Conservation (phyloP, 352 stramenopile genomes). For the Phytophthora uliginosa region DNA sequence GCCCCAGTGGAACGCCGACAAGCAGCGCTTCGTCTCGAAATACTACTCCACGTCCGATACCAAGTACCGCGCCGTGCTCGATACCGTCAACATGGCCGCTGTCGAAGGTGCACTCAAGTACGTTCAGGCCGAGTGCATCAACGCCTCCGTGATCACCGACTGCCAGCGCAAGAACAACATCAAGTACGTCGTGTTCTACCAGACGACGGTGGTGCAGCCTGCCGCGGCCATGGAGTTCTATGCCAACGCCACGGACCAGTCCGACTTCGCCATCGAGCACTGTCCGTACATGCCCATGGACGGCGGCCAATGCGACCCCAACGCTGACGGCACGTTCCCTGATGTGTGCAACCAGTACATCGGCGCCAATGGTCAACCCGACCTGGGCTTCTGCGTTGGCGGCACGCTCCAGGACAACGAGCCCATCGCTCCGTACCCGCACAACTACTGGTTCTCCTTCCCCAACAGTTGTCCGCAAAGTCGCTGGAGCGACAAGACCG, state of each 20-base stretch:
- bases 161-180: slow-evolving; percentile 64
- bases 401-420: slow-evolving; percentile 55
- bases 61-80: slow-evolving; percentile 51
- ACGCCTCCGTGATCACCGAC: slow-evolving; percentile 45
- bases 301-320: slow-evolving; percentile 59
- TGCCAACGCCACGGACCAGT: slow-evolving; percentile 35
- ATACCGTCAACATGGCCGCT: slow-evolving; percentile 64
- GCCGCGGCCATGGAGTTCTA: slow-evolving; percentile 55
- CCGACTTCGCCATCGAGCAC: slow-evolving; percentile 54
- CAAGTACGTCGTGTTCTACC: slow-evolving; percentile 72
- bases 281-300: slow-evolving; percentile 71
- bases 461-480: slow-evolving; percentile 70
- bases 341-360: slow-evolving; percentile 66
- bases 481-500: slow-evolving; percentile 56
- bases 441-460: slow-evolving; percentile 89
- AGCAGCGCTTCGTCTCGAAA: slow-evolving; percentile 43
- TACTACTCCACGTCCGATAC: slow-evolving; percentile 56
- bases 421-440: slow-evolving; percentile 68
- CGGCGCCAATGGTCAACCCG: slow-evolving; percentile 45
- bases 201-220: slow-evolving; percentile 64
- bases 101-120: slow-evolving; percentile 1
- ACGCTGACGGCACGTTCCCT: slow-evolving; percentile 47
- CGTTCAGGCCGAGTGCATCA: slow-evolving; percentile 44
- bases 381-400: slow-evolving; percentile 66
- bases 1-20: slow-evolving; percentile 47